Percentiles rank a stretch among this genome's conserved stretches.
Conservation (phyloP, 2,329 filamentous ascomycete genomes). For the Microascus cirrosus region DNA sequence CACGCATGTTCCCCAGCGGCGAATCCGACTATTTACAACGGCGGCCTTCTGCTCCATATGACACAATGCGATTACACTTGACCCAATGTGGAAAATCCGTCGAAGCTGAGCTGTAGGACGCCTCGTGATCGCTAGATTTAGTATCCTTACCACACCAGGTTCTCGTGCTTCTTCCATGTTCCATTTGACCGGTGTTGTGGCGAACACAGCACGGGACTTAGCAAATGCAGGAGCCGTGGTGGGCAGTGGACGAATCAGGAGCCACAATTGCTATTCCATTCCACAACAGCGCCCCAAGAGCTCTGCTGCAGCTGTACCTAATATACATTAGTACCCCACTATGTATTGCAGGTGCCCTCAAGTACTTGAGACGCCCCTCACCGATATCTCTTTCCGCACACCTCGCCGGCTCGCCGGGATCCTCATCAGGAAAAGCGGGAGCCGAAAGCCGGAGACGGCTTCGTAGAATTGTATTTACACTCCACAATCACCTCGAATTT, state of each 20-base stretch:
- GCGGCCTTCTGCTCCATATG: too few relatives aligned
- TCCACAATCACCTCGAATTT: neutral
- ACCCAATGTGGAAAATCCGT: too few relatives aligned
- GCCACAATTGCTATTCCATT: neutral
- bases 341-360: too few relatives aligned
- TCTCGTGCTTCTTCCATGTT: too few relatives aligned
- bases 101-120: too few relatives aligned
- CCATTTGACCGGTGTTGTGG: neutral
- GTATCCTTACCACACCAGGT: too few relatives aligned
- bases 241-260: neutral
- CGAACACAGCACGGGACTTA: neutral
- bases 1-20: too few relatives aligned
- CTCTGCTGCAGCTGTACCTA: neutral
- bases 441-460: neutral
- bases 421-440: neutral
- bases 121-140: too few relatives aligned
- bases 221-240: neutral
- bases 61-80: too few relatives aligned
- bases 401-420: neutral
- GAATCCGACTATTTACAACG: too few relatives aligned
- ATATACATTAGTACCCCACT: neutral
- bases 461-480: neutral
- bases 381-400: neutral
- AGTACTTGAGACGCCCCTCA: neutral
- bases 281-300: neutral